Base-by-base conservation (phyloP, 345 rosid species). In the Brassica cretica region DNA sequence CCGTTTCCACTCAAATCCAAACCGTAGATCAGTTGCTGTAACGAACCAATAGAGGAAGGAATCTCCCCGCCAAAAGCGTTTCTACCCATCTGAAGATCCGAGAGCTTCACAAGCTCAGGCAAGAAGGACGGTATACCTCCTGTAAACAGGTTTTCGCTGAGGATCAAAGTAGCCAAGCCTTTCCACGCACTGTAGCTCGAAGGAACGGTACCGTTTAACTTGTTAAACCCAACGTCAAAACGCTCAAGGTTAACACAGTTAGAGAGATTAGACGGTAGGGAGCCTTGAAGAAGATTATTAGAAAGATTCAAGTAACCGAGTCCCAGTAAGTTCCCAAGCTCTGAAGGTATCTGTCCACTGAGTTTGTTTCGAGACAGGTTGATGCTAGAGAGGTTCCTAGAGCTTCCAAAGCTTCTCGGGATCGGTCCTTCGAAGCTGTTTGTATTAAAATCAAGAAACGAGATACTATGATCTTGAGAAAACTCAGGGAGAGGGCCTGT, bases 221-320 rank as follows among this genome's bases (percentile, higher is more conserved):
- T 81, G 84, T 91, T 93, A 81, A 85, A 90, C 5, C 89, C 88
- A 10, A 82, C 87, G 75, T 91, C 95, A 58, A 91, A 89, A 25
- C 5, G 68, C 27, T 75, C 80, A 8, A 93, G 15, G 35, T 56
- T 75, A 66, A 35, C 21, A 33, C 91, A 93, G 29, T 70, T 75
- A 8, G 95, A 85, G 15, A 93, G 81, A 82, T 87, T 83, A 78
- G 87, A 35, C 5, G 97, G 95, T 72, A 91, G 69, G 76, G 90
- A 53, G 64, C 94, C 96, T 73, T 80, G 82, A 29, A 93, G 70
- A 53, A 76, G 67, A 82, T 93, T 93, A 75, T 65, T 73, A 0
- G 98, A 93, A 77, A 93, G 81, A 81, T 86, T 70, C 71, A 93
- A 16, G 6, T 11, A 12, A 29, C 67, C 82, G 25, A 91, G 89